Base-by-base conservation (phyloP, 2,329 filamentous ascomycete genomes). In the Claviceps sp. region DNA sequence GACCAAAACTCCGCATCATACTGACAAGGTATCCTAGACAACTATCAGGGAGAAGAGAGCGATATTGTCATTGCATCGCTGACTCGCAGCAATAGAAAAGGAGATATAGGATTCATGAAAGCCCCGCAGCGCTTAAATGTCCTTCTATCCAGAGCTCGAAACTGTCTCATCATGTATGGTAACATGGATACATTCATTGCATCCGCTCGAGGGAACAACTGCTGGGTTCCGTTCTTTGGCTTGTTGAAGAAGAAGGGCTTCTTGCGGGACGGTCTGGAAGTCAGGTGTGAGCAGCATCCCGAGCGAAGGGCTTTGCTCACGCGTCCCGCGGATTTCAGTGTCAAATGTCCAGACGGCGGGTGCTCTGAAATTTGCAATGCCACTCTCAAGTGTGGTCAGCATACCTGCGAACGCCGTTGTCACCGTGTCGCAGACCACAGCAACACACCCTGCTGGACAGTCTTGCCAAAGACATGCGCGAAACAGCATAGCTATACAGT, bases 21-120 rank as follows among this genome's bases (percentile, higher is more conserved):
- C 42, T 44, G 13, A 44, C 20, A 2, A 37, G 2, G 5, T 7
- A 0, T 9, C 3, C 1, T 20, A 83, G 85, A 89, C 55, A 89
- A 89, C 55, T 90, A 85, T 53, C 86, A 89, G 62, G 85, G 86
- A 34, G 85, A 89, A 59, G 85, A 90, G 56, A 81, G 78, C 40
- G 79, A 88, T 1, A 83, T 90, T 16, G 81, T 88, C 0, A 75
- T 90, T 7, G 77, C 71, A 0, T 84, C 81, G 0, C 63, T 89
- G 11, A 86, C 83, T 0, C 70, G 86, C 4, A 85, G 84, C 61
- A 89, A 89, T 55, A 53, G 59, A 0, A 60, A 61, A 0, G 75
- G 78, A 0, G 80, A 88, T 1, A 85, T 88, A 34, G 85, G 86
- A 0, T 89, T 89, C 61, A 80, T 89, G 72, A 61, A 69, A 0